phyloP scores from a whole-genome alignment of 1,284 basidiomycete species.

The Apiotrichum mycotoxinovorans region DNA sequence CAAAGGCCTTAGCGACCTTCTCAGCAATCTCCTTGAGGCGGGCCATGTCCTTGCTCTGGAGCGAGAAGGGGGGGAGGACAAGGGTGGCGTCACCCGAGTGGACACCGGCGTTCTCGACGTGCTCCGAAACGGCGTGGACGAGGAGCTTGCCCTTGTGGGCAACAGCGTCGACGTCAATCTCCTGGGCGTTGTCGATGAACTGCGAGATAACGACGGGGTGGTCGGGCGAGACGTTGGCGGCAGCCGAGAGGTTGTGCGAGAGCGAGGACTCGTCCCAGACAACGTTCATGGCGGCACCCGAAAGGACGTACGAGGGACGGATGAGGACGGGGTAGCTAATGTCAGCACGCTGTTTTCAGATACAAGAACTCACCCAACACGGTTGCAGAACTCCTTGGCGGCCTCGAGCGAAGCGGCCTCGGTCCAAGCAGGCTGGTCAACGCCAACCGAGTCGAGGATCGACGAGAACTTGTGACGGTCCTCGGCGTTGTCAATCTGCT shows the following conservation, averaged over 20 bases:
- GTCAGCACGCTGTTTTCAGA: neutral
- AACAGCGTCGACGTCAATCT: constrained; percentile 97
- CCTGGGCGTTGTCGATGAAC: constrained; percentile 96
- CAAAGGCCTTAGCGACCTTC: constrained; percentile 90
- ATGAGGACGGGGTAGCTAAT: constrained; percentile 80
- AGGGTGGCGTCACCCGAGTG: constrained; percentile 98
- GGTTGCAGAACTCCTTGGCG: constrained; percentile 85
- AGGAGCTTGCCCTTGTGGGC: constrained; percentile 92
- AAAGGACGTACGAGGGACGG: constrained; percentile 95
- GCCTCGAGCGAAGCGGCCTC: constrained; percentile 85
- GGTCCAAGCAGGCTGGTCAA: constrained; percentile 96
- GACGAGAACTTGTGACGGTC: constrained; percentile 99
- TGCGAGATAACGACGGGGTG: constrained; percentile 98
- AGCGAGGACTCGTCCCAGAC: constrained; percentile 87
- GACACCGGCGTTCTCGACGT: constrained; percentile 98
- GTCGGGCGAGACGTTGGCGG: constrained; percentile 90
- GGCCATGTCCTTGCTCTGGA: constrained; percentile 69
- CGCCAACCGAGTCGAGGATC: constrained; percentile 87
- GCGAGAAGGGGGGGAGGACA: constrained; percentile 92
- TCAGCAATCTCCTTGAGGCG: constrained; percentile 86
- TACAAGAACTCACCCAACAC: constrained; percentile 58
- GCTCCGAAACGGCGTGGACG: constrained; percentile 94
- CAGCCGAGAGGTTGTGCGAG: constrained; percentile 88
- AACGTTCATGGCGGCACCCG: constrained; percentile 99
- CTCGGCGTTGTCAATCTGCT: constrained; percentile 94